Evolutionary conservation across 2,329 filamentous ascomycete species (phyloP), one percentile per base, ranked within the genome.

Genomic region (Plenodomus biglobosus): DNA sequence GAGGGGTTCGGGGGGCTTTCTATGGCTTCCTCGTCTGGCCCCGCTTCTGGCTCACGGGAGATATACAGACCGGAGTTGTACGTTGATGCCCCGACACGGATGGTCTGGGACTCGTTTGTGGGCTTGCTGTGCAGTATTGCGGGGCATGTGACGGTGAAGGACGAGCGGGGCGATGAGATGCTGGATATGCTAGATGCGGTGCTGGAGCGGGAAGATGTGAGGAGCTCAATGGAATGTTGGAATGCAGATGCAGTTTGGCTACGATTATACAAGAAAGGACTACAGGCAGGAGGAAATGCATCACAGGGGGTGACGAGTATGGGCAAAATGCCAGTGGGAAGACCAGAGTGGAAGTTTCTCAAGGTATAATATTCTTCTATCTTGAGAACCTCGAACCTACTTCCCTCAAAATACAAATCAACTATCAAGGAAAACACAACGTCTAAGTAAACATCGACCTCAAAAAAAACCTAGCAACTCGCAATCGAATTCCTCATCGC

Each of bases 191-290:
- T 94, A 41, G 67, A 68, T 38, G 68, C 70, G 2, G 59, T 72
- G 10, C 32, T 75, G 4, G 59, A 61, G 6, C 70, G 77, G 21
- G 45, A 61, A 1, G 75, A 80, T 40, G 78, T 86, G 10, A 79
- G 76, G 40, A 71, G 73, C 27, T 83, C 82, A 10, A 70, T 94
- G 38, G 83, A 87, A 56, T 72, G 66, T 2, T 73, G 86, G 44
- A 91, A 92, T 67, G 75, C 79, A 1, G 89, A 94, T 74, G 86
- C 87, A 1, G 85, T 94, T 3, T 95, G 90, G 90, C 71, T 92
- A 43, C 55, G 62, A 6, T 11, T 65, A 30, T 62, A 62, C 17
- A 60, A 56, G 46, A 32, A 15, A 15, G 11, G 27, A 32, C 3
- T 32, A 3, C 27, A 32, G 22, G 22, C 6, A 32, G 13, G 13